A percentile compares a stretch with the other conserved stretches of the same genome.
These are phyloP conservation scores for Syzygium malaccense DNA, from an alignment of 441 rosid species.

Conservation along the genomic window DNA sequence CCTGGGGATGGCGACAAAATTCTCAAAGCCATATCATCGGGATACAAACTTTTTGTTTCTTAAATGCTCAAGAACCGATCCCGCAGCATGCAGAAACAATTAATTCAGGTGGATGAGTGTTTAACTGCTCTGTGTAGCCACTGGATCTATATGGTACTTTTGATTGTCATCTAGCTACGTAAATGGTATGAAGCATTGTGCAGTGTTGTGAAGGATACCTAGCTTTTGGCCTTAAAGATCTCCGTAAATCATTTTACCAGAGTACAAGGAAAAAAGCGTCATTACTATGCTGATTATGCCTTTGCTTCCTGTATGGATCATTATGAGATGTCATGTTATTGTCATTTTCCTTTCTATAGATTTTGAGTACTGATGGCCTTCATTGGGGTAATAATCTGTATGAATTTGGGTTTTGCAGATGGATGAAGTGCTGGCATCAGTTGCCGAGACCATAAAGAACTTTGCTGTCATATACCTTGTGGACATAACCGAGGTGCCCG, in stretches of 20 bases:
- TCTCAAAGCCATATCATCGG: not conserved
- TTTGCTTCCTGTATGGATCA: not conserved
- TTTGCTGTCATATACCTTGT: conserved; percentile 94
- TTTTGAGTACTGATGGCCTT: not conserved
- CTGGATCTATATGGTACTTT: not conserved
- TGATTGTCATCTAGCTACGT: not conserved
- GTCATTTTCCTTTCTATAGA: not conserved
- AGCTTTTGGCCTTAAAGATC: not conserved
- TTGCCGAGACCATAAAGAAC: conserved; percentile 93
- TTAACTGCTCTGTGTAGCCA: not conserved
- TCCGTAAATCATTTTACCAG: not conserved
- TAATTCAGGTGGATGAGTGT: not conserved
- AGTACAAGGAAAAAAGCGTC: not conserved
- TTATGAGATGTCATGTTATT: not conserved
- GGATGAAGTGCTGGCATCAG: conserved; percentile 91
- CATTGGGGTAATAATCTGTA: not conserved
- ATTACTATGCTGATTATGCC: not conserved
- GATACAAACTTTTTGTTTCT: not conserved
- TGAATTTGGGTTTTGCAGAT: conserved; percentile 32
- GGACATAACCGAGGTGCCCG: conserved; percentile 88
- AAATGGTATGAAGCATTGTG: not conserved
- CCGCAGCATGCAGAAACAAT: not conserved
- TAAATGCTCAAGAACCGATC: not conserved
- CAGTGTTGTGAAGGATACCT: not conserved
- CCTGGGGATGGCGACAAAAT: not conserved